phyloP scores from a whole-genome alignment of 2,329 filamentous ascomycete species.

The Verticillium longisporum region DNA sequence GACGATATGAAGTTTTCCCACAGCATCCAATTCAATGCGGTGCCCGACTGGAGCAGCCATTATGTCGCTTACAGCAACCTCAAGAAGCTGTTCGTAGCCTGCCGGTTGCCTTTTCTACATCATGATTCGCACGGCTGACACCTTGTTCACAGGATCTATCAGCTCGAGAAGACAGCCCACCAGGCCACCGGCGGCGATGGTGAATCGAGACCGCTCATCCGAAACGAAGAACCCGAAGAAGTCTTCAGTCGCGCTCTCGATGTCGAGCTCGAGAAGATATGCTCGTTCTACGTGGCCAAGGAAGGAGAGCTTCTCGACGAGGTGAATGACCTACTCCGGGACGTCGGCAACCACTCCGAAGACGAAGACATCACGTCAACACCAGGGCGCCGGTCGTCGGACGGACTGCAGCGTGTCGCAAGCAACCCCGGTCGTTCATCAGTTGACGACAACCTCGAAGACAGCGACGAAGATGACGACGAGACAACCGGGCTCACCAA shows the following conservation, averaged over 20 bases:
- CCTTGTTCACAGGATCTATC: conserved; percentile 67
- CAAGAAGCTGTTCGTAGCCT: conserved; percentile 83
- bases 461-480: conserved; percentile 58
- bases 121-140: background rate
- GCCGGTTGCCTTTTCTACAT: background rate
- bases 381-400: conserved; percentile 8
- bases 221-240: conserved; percentile 66
- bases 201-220: conserved; percentile 79
- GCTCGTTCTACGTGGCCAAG: conserved; percentile 82
- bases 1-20: conserved; percentile 99
- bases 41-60: conserved; percentile 98
- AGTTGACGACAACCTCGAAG: conserved; percentile 52
- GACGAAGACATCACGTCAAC: conserved; percentile 17
- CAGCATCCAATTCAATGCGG: conserved; percentile 98
- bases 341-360: conserved; percentile 60
- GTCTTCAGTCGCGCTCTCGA: conserved; percentile 79
- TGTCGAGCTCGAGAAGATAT: conserved; percentile 88
- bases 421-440: conserved; percentile 38
- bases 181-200: conserved; percentile 59
- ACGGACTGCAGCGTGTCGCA: conserved; percentile 16
- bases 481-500: conserved; percentile 49
- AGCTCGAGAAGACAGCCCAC: conserved; percentile 79
- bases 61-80: conserved; percentile 98
- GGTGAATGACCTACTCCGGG: conserved; percentile 65
- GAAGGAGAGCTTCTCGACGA: conserved; percentile 83